Conservation (phyloP, 1,139 yeast genomes). For the Blastobotrys indianensis region DNA sequence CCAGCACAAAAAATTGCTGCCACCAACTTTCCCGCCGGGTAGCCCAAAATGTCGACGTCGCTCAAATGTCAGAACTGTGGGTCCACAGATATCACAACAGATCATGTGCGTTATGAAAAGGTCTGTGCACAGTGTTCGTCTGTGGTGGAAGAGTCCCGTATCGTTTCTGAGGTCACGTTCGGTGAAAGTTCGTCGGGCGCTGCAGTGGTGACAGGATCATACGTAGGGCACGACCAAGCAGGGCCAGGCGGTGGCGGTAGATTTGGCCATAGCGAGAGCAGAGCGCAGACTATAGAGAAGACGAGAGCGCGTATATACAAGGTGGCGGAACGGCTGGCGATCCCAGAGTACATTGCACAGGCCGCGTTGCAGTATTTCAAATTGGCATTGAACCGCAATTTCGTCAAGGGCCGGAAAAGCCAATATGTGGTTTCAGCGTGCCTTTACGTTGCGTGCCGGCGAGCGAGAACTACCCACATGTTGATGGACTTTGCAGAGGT, state of each 20-base stretch:
- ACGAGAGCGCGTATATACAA: conserved; percentile 73
- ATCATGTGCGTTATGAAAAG: conserved; percentile 39
- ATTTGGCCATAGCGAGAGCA: conserved; percentile 52
- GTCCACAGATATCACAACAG: conserved; percentile 6
- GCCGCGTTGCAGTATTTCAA: conserved; percentile 87
- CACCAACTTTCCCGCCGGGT: neutral
- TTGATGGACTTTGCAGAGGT: conserved; percentile 89
- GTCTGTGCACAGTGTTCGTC: conserved; percentile 80
- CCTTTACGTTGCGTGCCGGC: conserved; percentile 87
- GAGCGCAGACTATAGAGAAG: conserved; percentile 81
- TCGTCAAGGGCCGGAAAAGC: conserved; percentile 91
- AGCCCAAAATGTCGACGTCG: neutral
- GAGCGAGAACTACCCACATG: conserved; percentile 89
- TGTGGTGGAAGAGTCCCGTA: conserved; percentile 86
- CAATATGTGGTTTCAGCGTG: conserved; percentile 96
- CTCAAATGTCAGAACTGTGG: conserved; percentile 11
- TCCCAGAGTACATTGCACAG: conserved; percentile 79
- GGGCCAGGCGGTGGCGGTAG: conserved; percentile 61
- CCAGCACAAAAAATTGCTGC: neutral
- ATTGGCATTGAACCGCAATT: conserved; percentile 76
- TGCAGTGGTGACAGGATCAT: conserved; percentile 91
- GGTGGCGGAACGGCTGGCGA: conserved; percentile 69
- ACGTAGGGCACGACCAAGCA: conserved; percentile 82
- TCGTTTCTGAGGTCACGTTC: conserved; percentile 91
- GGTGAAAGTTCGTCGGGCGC: conserved; percentile 92